Conservation (phyloP, 2,329 filamentous ascomycete genomes). For the Bipolaris gigantea region DNA sequence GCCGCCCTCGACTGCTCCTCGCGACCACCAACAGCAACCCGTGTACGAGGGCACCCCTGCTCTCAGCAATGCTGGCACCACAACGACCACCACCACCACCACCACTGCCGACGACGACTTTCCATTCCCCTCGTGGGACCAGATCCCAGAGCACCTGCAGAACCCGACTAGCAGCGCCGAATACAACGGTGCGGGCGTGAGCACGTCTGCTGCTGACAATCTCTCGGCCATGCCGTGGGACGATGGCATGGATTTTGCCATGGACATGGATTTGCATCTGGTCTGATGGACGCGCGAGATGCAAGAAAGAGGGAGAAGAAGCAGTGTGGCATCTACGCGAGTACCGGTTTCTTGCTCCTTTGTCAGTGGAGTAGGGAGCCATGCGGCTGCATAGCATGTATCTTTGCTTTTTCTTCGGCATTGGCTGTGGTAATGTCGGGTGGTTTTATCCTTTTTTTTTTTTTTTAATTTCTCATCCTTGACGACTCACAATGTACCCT, state of each 20-base stretch:
- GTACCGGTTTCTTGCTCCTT: no score
- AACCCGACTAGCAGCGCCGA: constrained; percentile 27
- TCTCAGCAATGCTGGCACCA: constrained; percentile 4
- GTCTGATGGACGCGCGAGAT: no score
- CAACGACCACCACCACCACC: neutral
- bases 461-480: no score
- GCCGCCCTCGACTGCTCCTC: constrained; percentile 5
- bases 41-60: constrained; percentile 9
- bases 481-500: no score
- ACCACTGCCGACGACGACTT: constrained; percentile 22
- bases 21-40: neutral
- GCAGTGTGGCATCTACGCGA: no score
- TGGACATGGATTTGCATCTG: constrained; percentile 35
- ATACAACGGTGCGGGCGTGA: constrained; percentile 13
- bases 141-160: constrained; percentile 29
- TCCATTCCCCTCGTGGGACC: constrained; percentile 34
- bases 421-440: no score
- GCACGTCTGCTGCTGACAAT: constrained; percentile 9
- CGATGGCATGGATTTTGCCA: constrained; percentile 34
- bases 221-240: constrained; percentile 30
- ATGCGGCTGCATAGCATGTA: no score
- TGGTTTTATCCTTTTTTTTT: no score
- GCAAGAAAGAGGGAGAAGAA: no score
- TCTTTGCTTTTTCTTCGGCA: no score
- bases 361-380: no score